Evolutionary conservation across 2,329 filamentous ascomycete species (phyloP).

Genomic region (Stemphylium vesicarium): DNA sequence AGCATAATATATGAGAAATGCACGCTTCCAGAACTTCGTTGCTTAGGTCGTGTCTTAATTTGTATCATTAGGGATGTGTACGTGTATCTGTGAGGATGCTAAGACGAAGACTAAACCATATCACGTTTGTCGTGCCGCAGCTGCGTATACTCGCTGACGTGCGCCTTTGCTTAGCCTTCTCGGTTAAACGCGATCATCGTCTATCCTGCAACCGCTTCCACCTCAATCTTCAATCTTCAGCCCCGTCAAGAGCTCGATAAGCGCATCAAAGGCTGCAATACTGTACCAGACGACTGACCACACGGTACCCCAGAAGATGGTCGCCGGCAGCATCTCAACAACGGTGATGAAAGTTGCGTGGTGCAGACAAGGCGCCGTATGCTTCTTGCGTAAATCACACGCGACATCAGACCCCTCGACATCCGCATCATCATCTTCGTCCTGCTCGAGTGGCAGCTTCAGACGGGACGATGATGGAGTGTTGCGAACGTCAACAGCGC

Average conservation of each 20-base stretch:
- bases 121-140: too few relatives aligned
- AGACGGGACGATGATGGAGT: not conserved
- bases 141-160: too few relatives aligned
- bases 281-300: slow-evolving; percentile 9
- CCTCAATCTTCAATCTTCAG: not conserved
- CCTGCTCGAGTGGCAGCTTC: not conserved
- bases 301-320: slow-evolving; percentile 33
- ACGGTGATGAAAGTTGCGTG: slow-evolving; percentile 34
- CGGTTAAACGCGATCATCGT: too few relatives aligned
- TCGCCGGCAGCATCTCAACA: slow-evolving; percentile 32
- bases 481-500: not conserved
- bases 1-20: too few relatives aligned
- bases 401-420: not conserved
- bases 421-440: slow-evolving; percentile 4
- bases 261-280: slow-evolving; percentile 13
- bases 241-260: slow-evolving; percentile 13
- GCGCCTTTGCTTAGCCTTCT: too few relatives aligned
- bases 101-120: too few relatives aligned
- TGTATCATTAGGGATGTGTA: too few relatives aligned
- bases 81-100: not conserved
- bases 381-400: not conserved
- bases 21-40: too few relatives aligned
- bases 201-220: too few relatives aligned
- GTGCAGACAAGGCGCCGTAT: slow-evolving; percentile 13
- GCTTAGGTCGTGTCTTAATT: too few relatives aligned